phyloP scores from a whole-genome alignment of 2,329 filamentous ascomycete genomes.

The Lasiodiplodia hormozganensis region DNA sequence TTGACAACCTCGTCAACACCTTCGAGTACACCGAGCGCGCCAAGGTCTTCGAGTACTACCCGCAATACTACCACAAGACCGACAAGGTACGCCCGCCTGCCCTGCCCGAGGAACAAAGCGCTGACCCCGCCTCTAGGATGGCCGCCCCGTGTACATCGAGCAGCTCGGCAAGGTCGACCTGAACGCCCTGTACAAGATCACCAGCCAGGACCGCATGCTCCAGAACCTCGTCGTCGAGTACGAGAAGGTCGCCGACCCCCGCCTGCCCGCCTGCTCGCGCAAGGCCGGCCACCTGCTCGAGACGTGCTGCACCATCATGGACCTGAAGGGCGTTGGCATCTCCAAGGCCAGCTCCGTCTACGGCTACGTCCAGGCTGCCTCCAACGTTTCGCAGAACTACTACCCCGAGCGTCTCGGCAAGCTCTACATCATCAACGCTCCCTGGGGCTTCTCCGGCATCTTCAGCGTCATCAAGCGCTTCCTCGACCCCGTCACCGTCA shows the following conservation, averaged over 20 bases:
- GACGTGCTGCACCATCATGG: constrained; percentile 98
- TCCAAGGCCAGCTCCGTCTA: constrained; percentile 83
- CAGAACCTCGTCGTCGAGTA: constrained; percentile 97
- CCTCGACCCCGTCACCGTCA: constrained; percentile 94
- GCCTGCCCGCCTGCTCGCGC: constrained; percentile 92
- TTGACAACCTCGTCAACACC: constrained; percentile 78
- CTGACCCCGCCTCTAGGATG: constrained; percentile 68
- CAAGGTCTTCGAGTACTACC: constrained; percentile 88
- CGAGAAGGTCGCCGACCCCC: constrained; percentile 92
- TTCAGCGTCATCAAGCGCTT: constrained; percentile 90
- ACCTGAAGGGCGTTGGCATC: constrained; percentile 92
- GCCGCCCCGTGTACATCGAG: constrained; percentile 96
- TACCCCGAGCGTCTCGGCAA: constrained; percentile 97
- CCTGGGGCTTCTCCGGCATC: constrained; percentile 89
- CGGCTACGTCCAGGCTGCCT: constrained; percentile 83
- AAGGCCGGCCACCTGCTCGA: constrained; percentile 89
- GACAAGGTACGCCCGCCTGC: constrained; percentile 65
- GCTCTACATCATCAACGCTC: constrained; percentile 97
- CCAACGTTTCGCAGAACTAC: constrained; percentile 95
- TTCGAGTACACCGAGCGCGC: constrained; percentile 90
- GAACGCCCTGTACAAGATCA: constrained; percentile 89
- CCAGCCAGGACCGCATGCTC: constrained; percentile 89
- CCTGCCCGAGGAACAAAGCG: background rate
- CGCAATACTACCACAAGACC: constrained; percentile 98
- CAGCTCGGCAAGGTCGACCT: constrained; percentile 94